A percentile compares a stretch with the other conserved stretches of the same genome.
Evolutionary conservation across 768 basidiomycete genomes (phyloP).

Genomic region (Daedaleopsis sinensis): DNA sequence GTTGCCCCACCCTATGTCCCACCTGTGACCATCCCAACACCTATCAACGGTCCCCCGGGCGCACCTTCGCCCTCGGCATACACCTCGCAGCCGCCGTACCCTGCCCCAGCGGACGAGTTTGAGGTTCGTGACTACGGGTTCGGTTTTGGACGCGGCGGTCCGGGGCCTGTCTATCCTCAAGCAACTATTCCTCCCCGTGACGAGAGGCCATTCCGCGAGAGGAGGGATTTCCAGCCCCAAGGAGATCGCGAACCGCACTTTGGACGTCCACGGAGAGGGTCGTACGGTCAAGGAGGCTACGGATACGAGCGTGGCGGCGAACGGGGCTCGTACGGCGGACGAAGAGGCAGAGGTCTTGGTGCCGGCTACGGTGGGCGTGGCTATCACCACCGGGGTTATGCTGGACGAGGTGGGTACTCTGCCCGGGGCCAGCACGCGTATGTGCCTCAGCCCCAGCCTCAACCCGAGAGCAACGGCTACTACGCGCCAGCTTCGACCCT

Average conservation of each 20-base stretch:
- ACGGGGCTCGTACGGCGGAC: conserved; percentile 42
- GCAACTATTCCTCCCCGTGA: conserved; percentile 29
- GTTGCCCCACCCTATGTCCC: conserved; percentile 12
- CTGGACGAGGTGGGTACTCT: conserved; percentile 20
- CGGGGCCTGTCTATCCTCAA: conserved; percentile 31
- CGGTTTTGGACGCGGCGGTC: conserved; percentile 57
- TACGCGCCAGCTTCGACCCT: conserved; percentile 20
- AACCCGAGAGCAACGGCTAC: conserved; percentile 22
- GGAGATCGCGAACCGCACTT: conserved; percentile 24
- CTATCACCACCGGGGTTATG: conserved; percentile 16
- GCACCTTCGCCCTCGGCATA: conserved; percentile 18
- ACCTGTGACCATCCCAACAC: conserved; percentile 7
- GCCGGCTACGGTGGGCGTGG: conserved; percentile 39
- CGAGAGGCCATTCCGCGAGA: conserved; percentile 24
- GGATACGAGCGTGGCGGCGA: conserved; percentile 40
- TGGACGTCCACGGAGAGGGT: conserved; percentile 38
- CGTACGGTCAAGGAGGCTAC: conserved; percentile 30
- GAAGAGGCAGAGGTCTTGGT: conserved; percentile 25
- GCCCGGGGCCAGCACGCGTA: conserved; percentile 21
- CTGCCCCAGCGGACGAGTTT: conserved; percentile 39
- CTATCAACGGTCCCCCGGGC: conserved; percentile 2
- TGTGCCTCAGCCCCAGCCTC: conserved; percentile 25
- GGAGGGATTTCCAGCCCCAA: conserved; percentile 31
- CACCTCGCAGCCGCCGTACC: conserved; percentile 11
- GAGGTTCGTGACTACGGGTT: conserved; percentile 66